Base-by-base conservation (phyloP, 805 yeast genomes). In the Ogataea paraovalis region DNA sequence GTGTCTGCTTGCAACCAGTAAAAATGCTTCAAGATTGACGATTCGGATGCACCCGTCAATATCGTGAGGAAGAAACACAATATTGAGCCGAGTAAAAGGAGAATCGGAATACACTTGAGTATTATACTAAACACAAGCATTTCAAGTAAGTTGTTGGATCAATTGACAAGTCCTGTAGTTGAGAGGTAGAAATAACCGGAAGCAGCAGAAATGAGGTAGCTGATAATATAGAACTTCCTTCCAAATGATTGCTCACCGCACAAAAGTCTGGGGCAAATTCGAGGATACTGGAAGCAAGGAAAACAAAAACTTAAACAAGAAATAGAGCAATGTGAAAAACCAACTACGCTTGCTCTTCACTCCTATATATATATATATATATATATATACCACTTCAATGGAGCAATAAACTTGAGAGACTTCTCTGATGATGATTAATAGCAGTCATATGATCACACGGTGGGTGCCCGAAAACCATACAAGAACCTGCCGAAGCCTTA, bases 1-100 rank as follows among this genome's bases (percentile, higher is more conserved):
- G 96, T 89, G 58, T 82, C 83, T 23, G 89, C 96, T 60, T 80
- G 73, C 38, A 91, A 61, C 91, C 94, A 89, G 70, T 85, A 90
- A 67, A 88, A 85, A 49, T 74, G 68, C 59, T 78, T 76, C 58
- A 88, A 64, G 46, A 61, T 57, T 39, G 79, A 73, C 37, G 67
- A 59, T 14, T 74, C 66, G 18, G 79, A 71, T 13, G 73, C 73
- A 44, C 96, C 96, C 21, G 83, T 79, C 37, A 89, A 73, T 21
- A 87, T 69, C 46, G 82, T 72, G 59, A 90, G 80, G 53, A 88
- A 73, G 48, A 82, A 69, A 34, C 80, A 67, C 45, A 83, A 61
- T 25, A 73, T 65, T 9, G 85, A 75, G 25, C 79, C 62, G 3
- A 53, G 37, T 28, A 52, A 36, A n/a, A 56, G 39, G 2, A 57